Percentiles rank a stretch among this genome's conserved stretches.
phyloP scores from a whole-genome alignment of 2,329 filamentous ascomycete genomes.

The Alternaria triticina region DNA sequence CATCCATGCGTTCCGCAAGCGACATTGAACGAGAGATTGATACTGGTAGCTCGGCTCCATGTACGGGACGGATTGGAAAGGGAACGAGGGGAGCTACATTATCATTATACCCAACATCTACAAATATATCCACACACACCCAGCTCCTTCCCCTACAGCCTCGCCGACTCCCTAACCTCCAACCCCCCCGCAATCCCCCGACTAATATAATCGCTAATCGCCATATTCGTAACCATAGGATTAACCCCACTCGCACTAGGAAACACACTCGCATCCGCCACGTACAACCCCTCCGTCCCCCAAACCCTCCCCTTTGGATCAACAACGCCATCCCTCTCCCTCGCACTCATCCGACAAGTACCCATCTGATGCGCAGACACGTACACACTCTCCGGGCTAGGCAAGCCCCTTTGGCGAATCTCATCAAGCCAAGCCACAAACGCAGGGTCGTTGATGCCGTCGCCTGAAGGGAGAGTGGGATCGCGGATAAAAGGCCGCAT shows the following conservation, averaged over 20 bases:
- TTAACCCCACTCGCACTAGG: slow-evolving; percentile 80
- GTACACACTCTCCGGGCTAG: slow-evolving; percentile 61
- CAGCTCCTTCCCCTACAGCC: slow-evolving; percentile 16
- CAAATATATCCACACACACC: too few species aligned
- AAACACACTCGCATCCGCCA: slow-evolving; percentile 78
- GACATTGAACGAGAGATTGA: too few species aligned
- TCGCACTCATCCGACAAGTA: slow-evolving; percentile 72
- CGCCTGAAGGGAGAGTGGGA: too few species aligned
- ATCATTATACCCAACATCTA: too few species aligned
- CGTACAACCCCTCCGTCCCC: slow-evolving; percentile 69
- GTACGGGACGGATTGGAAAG: too few species aligned
- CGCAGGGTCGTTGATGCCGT: slow-evolving; percentile 62
- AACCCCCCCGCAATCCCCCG: slow-evolving; percentile 36
- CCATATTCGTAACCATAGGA: slow-evolving; percentile 80
- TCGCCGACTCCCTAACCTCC: slow-evolving; percentile 30
- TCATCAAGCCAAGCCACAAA: slow-evolving; percentile 68
- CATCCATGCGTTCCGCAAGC: too few species aligned
- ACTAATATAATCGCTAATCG: slow-evolving; percentile 47
- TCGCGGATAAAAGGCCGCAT: slow-evolving; percentile 68
- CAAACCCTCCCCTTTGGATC: slow-evolving; percentile 61
- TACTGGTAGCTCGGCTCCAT: too few species aligned
- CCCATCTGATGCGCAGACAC: slow-evolving; percentile 84
- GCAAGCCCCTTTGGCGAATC: too few species aligned
- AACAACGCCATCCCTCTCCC: slow-evolving; percentile 51
- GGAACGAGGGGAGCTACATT: too few species aligned